Evolutionary conservation across 2,329 filamentous ascomycete species (phyloP), one percentile per base, ranked within the genome.

Genomic region (Botrytis pseudocinerea): DNA sequence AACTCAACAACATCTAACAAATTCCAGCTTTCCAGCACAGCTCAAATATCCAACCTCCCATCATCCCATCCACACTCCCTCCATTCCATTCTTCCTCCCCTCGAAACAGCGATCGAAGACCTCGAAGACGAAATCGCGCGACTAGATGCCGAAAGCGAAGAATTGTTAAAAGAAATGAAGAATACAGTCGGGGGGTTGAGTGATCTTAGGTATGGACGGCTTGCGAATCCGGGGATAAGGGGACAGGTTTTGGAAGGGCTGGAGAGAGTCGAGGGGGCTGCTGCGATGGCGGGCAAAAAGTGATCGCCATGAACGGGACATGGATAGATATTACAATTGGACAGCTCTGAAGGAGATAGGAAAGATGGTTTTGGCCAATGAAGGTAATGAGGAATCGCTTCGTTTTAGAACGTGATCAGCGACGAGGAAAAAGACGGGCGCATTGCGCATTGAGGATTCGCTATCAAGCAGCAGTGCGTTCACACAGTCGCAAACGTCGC

Each of bases 121-220:
- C 83, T 97, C 42, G 89, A 94, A 78, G 85, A 85, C 32, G 91
- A 96, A 79, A 89, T 95, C 72, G 84, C 85, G 73, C 85, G 84
- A 57, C 84, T 95, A 7, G 88, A 93, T 77, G 84, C 87, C 48
- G 91, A 95, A 76, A 89, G 92, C 70, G 85, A 85, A 0, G 80
- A 81, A 2, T 83, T 94, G 4, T 82, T 92, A 9, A 84, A 87
- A 6, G 87, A 89, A 18, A 87, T 96, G 69, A 86, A 87, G 76
- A 86, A 89, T 72, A 91, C 87, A 0, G 87, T 96, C 25, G 91
- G 91, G 46, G 89, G 88, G 65, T 84, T 97, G 80, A 97, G 93
- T 81, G 93, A 97, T 82, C 85, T 97, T 72, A 90, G 93, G 63
- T 95, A 96, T 79, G 94, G 94, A 54, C 90, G 90, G 72, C 87